Conservation (phyloP, 768 basidiomycete species). For the Ephemerocybe angulata region DNA sequence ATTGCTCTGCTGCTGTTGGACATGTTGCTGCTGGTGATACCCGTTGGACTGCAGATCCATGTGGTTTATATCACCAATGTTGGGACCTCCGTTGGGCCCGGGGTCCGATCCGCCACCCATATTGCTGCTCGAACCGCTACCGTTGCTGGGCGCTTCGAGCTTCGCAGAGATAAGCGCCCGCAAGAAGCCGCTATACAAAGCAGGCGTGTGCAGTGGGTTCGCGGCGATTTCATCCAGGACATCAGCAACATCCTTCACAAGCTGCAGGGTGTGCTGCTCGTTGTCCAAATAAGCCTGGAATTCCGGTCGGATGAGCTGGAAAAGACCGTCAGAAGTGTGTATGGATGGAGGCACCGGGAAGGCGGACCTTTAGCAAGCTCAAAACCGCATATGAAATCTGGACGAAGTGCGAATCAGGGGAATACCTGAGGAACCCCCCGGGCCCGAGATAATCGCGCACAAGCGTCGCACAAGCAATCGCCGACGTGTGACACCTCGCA, state of each 20-base stretch:
- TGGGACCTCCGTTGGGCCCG: neutral
- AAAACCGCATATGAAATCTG: conserved; percentile 90
- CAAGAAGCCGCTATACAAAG: conserved; percentile 82
- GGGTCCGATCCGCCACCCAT: neutral
- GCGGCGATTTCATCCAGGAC: conserved; percentile 74
- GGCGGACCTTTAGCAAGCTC: conserved; percentile 81
- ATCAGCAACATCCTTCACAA: conserved; percentile 80
- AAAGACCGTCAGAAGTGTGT: conserved; percentile 5
- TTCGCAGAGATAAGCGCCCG: conserved; percentile 69
- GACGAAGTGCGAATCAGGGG: conserved; percentile 89
- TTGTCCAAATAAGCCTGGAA: conserved; percentile 74
- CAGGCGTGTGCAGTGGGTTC: conserved; percentile 82
- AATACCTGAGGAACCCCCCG: conserved; percentile 72
- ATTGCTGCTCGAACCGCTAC: too few relatives aligned
- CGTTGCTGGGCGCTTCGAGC: conserved; percentile 23
- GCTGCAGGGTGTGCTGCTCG: conserved; percentile 63
- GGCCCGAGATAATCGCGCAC: conserved; percentile 80
- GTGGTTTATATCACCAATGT: neutral
- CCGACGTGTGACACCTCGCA: conserved; percentile 68
- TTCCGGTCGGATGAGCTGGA: conserved; percentile 76
- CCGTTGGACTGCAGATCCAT: neutral
- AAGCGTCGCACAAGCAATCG: conserved; percentile 64
- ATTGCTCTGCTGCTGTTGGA: neutral
- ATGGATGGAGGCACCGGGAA: neutral
- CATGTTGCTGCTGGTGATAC: neutral